Conservation (phyloP, 2,329 filamentous ascomycete species). For the Diplodia seriata region DNA sequence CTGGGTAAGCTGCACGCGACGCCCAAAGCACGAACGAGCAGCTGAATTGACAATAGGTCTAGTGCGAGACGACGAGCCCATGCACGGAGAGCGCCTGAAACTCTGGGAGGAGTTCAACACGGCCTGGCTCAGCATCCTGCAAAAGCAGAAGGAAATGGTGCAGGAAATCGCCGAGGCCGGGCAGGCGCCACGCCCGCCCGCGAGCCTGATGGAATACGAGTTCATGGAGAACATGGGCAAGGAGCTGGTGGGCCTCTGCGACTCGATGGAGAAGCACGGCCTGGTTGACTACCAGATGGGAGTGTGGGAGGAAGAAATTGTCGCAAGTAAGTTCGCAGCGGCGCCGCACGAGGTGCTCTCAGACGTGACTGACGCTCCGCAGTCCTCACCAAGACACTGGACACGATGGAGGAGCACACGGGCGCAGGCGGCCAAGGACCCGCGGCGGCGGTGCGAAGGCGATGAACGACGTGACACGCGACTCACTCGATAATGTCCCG, state of each 20-base stretch:
- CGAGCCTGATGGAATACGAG: conserved; percentile 71
- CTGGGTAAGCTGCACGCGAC: conserved; percentile 59
- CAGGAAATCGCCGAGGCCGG: conserved; percentile 65
- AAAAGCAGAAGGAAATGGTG: conserved; percentile 80
- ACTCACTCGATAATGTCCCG: conserved; percentile 31
- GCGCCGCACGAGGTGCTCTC: conserved; percentile 4
- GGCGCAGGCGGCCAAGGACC: conserved; percentile 40
- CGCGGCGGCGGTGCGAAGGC: conserved; percentile 44
- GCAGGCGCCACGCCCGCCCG: conserved; percentile 63
- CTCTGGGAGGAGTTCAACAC: conserved; percentile 96
- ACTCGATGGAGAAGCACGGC: conserved; percentile 87
- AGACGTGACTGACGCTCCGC: conserved; percentile 14
- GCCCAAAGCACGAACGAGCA: conserved; percentile 42
- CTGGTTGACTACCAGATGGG: conserved; percentile 97
- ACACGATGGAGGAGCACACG: conserved; percentile 55
- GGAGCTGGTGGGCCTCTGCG: conserved; percentile 81
- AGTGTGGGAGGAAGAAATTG: conserved; percentile 92
- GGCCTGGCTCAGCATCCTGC: conserved; percentile 83
- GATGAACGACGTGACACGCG: conserved; percentile 38
- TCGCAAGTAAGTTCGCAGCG: conserved; percentile 68
- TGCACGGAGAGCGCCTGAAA: conserved; percentile 77
- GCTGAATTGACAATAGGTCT: conserved; percentile 69
- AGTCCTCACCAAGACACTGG: conserved; percentile 63
- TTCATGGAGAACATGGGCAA: conserved; percentile 80
- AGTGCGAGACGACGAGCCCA: conserved; percentile 78